Evolutionary conservation across 768 basidiomycete species (phyloP), one percentile per base, ranked within the genome.

Genomic region (Lactarius trivialis): DNA sequence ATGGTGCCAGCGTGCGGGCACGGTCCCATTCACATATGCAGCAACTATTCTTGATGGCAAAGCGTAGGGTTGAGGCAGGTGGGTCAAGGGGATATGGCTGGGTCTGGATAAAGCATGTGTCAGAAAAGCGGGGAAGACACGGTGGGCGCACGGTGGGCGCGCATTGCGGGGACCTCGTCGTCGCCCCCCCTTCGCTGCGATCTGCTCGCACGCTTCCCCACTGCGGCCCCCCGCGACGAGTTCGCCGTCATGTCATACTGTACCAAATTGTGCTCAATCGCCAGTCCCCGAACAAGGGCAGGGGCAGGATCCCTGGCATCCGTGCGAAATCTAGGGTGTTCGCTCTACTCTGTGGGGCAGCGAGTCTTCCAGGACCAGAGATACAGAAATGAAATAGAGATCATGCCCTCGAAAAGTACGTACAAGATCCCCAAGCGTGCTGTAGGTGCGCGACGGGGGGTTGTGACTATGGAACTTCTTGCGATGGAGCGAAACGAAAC

Each of bases 351-450:
- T 26, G 12, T 56, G 30, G 50, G 48, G 55, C 33, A 19, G 30
- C 54, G n/a, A n/a, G 14, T n/a, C 49, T 36, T 26, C 55, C 55
- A 36, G 32, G 48, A 26, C 33, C 15, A 48, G 53, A 49, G 52
- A 48, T 19, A 43, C 49, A 49, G 33, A 62, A 56, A 57, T 52
- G 50, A 53, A 30, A 48, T 54, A 14, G 24, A 34, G 21, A 55
- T 59, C 33, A 49, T 45, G 56, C 39, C 33, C 39, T 39, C 21
- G 41, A 17, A 36, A 54, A n/a, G 37, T 39, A 60, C 62, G 62
- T 63, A 60, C 62, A 63, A 55, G 28, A n/a, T 52, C 28, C 41
- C 52, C 30, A 37, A 55, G 19, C n/a, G 30, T 48, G 28, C 21
- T 56, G 45, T 19, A 21, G 4, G 32, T 52, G 49, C 41, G 36